Evolutionary conservation across 1,139 yeast genomes (phyloP).

Genomic region (Hemisphaericaspora xylanilytica): DNA sequence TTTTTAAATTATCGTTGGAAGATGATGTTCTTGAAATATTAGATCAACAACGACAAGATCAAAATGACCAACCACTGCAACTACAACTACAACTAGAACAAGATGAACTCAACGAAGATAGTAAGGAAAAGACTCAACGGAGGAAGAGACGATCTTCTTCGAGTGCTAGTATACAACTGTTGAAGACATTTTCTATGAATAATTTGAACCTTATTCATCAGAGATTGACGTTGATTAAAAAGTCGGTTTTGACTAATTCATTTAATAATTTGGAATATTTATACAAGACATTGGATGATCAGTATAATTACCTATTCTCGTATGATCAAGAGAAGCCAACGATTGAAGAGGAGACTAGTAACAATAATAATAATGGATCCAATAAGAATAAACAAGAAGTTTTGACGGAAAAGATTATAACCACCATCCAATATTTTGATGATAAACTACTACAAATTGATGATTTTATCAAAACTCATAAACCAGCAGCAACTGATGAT

Average conservation of each 20-base stretch:
- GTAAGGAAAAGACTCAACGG: too few species aligned
- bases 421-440: slow-evolving; percentile 56
- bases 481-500: slow-evolving; percentile 28
- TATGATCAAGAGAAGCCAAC: slow-evolving; percentile 9
- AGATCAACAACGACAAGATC: slow-evolving; percentile 5
- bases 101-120: too few species aligned
- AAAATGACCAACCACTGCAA: neutral
- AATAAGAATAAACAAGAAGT: slow-evolving; percentile 30
- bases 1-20: slow-evolving; percentile 32
- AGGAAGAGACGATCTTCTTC: slow-evolving; percentile 28
- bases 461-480: slow-evolving; percentile 40
- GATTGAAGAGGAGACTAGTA: slow-evolving; percentile 18
- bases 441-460: slow-evolving; percentile 54
- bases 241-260: slow-evolving; percentile 41
- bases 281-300: slow-evolving; percentile 53
- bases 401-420: slow-evolving; percentile 44
- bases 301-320: slow-evolving; percentile 46
- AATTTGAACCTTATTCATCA: slow-evolving; percentile 43
- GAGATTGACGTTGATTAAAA: slow-evolving; percentile 41
- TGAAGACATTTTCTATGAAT: slow-evolving; percentile 32
- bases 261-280: slow-evolving; percentile 47
- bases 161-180: slow-evolving; percentile 29
- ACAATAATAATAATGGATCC: slow-evolving; percentile 16
- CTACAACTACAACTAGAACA: too few species aligned
- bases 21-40: slow-evolving; percentile 16